These are phyloP conservation scores for Singerocomus inundabilis DNA, from an alignment of 1,284 basidiomycete genomes.

Conservation along the genomic window DNA sequence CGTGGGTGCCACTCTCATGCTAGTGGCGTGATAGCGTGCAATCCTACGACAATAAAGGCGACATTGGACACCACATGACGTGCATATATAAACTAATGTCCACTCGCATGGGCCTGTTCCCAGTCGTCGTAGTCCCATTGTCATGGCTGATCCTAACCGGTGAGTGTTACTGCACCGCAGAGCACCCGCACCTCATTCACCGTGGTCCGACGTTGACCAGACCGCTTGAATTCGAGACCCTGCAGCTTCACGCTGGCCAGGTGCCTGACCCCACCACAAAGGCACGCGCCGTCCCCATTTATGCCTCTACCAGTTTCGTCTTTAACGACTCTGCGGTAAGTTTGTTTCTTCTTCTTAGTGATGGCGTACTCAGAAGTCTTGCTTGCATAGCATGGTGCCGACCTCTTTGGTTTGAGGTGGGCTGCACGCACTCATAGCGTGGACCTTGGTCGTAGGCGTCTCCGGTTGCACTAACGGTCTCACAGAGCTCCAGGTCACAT, in stretches of 20 bases:
- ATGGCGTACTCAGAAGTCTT: neutral
- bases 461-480: neutral
- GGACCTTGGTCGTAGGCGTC: neutral
- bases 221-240: constrained; percentile 67
- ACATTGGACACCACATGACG: neutral
- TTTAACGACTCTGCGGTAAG: constrained; percentile 73
- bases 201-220: constrained; percentile 32
- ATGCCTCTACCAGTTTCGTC: constrained; percentile 73
- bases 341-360: neutral
- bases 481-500: constrained; percentile 66
- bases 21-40: no score
- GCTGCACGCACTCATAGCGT: constrained; percentile 4
- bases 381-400: constrained; percentile 68
- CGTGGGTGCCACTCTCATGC: no score
- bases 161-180: neutral
- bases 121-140: neutral
- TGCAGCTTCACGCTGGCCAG: constrained; percentile 85
- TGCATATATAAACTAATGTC: neutral
- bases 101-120: no score
- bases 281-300: constrained; percentile 83
- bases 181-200: neutral
- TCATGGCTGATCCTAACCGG: constrained; percentile 22
- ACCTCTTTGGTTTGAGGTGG: constrained; percentile 74
- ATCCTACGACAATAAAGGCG: no score
- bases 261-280: constrained; percentile 68